Evolutionary conservation across 1,284 basidiomycete species (phyloP), one percentile per base, ranked within the genome.

Genomic region (Rhizoctonia solani): DNA sequence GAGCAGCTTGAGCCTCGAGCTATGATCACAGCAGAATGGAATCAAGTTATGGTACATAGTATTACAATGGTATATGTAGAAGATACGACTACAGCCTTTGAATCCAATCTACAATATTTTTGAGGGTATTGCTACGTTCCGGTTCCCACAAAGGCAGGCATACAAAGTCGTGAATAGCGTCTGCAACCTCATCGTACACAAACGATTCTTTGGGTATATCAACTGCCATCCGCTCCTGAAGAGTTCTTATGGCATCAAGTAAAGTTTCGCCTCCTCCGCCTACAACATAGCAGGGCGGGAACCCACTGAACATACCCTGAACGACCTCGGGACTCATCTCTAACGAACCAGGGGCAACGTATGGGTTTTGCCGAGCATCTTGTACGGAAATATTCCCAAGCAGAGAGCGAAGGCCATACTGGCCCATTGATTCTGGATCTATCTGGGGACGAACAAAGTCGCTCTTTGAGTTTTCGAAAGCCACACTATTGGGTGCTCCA

Each of bases 151-250:
- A n/a, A 1, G 21, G 49, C 54, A 85, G 79, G 25, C 78, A 69
- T n/a, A 86, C 44, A 70, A 82, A 84, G 69, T 86, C 83, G 70
- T 88, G 87, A 3, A 82, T 66, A 6, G 75, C 81, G 73, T 86
- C 85, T 23, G 76, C 74, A 2, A 78, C 79, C 72, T 85, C 84
- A 56, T 81, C 74, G 50, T 74, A 78, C 19, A 34, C 56, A 39
- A 77, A 4, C 4, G 72, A 11, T 42, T 50, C 16, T 39, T 27
- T 4, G n/a, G 47, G 21, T 79, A 85, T 70, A 55, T 78, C 77
- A 6, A 54, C 71, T 29, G 69, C 66, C 67, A 80, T 83, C 68
- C 77, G 77, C 16, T 80, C 73, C 29, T 74, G 76, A 66, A 83
- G 73, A 0, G 77, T 78, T 9, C 68, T 59, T 42, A 86, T 84